Evolutionary conservation across 306 rosid species (phyloP).

Genomic region (Corylus heterophylla): DNA sequence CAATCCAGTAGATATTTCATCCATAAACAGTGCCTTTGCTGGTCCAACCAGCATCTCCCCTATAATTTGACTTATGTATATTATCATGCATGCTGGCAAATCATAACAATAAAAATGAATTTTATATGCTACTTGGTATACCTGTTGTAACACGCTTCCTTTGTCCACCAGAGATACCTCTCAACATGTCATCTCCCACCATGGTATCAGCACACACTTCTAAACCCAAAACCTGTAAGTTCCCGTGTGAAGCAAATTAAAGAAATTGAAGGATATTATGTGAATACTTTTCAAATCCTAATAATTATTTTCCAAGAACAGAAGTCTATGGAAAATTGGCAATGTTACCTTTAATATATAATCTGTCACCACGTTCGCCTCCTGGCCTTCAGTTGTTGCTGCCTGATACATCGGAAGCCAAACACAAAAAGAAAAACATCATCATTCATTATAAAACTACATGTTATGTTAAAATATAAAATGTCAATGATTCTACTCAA

Average conservation of each 20-base stretch:
- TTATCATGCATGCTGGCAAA: not conserved
- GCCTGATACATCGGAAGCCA: conserved; percentile 50
- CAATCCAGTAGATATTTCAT: conserved; percentile 61
- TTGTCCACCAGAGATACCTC: conserved; percentile 61
- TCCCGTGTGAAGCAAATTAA: not conserved
- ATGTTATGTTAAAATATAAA: not conserved
- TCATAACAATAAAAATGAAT: not conserved
- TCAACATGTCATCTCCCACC: conserved; percentile 51
- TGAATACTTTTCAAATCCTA: not conserved
- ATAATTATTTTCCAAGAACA: not conserved
- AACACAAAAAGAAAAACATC: conserved; percentile 13
- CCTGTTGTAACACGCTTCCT: conserved; percentile 58
- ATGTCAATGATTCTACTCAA: not conserved
- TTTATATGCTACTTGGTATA: not conserved
- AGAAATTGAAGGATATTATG: not conserved
- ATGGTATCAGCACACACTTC: conserved; percentile 55
- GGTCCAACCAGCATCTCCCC: conserved; percentile 69
- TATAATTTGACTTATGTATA: not conserved
- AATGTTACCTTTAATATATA: conserved; percentile 68
- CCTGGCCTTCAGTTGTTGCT: conserved; percentile 67
- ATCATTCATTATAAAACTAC: conserved; percentile 4
- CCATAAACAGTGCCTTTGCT: conserved; percentile 51
- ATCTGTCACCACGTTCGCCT: conserved; percentile 69
- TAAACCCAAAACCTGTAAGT: conserved; percentile 42
- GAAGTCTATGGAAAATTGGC: conserved; percentile 4